A percentile compares a stretch with the other conserved stretches of the same genome.
These are phyloP conservation scores for Ramularia endophylla DNA, from an alignment of 2,329 filamentous ascomycete genomes.

Conservation along the genomic window DNA sequence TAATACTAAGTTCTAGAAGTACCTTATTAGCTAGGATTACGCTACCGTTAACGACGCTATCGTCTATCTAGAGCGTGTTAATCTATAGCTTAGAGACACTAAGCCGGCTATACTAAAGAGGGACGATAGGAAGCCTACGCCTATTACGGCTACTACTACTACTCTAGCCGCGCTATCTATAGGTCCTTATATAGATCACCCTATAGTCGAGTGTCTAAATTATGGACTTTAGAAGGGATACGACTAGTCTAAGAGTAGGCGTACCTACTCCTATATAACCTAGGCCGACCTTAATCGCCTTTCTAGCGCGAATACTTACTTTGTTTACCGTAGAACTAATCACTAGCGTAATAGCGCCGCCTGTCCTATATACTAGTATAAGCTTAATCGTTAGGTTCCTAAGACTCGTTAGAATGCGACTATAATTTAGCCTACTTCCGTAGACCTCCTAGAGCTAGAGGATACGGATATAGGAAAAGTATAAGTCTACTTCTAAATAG, in stretches of 20 bases:
- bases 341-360: not conserved
- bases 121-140: not conserved
- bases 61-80: not conserved
- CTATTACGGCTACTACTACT: not conserved
- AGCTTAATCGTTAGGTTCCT: not conserved
- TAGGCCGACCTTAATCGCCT: not conserved
- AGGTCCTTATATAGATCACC: no score
- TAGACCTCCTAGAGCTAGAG: no score
- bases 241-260: not conserved
- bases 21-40: not conserved
- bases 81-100: no score
- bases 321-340: not conserved
- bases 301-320: not conserved
- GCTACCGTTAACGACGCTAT: not conserved
- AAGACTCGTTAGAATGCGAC: not conserved
- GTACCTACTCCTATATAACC: not conserved
- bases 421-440: no score
- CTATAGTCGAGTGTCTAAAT: no score
- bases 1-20: not conserved
- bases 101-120: no score
- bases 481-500: not conserved
- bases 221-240: not conserved
- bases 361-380: not conserved
- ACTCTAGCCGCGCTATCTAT: not conserved
- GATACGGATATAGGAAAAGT: not conserved